Percentiles rank a stretch among this genome's conserved stretches.
Conservation (phyloP, 495 filamentous ascomycete species). For the Trichoderma parareesei region DNA sequence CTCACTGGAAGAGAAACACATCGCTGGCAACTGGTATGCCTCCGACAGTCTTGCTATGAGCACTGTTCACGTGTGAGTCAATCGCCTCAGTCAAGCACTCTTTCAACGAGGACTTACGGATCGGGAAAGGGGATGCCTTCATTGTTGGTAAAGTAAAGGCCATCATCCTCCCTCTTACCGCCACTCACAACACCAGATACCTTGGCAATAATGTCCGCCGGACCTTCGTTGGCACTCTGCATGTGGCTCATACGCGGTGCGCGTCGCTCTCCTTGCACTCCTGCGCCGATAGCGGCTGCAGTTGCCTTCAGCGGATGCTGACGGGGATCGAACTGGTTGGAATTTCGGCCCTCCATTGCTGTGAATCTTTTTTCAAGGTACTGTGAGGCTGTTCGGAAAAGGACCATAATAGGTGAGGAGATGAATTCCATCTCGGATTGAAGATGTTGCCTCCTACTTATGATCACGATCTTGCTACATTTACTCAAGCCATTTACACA, state of each 20-base stretch:
- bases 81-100: too few species aligned
- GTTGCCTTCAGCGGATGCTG: constrained; percentile 24
- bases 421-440: too few species aligned
- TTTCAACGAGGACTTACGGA: too few species aligned
- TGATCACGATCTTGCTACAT: too few species aligned
- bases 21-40: constrained; percentile 51
- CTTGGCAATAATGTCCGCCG: constrained; percentile 47
- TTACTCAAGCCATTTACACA: too few species aligned
- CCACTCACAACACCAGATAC: constrained; percentile 38
- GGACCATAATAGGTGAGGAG: too few species aligned
- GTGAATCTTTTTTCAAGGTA: too few species aligned
- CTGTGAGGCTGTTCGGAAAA: too few species aligned
- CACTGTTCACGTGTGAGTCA: constrained; percentile 12
- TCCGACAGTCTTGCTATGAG: constrained; percentile 51
- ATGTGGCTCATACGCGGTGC: constrained; percentile 24
- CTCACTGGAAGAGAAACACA: constrained; percentile 40
- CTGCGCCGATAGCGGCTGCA: constrained; percentile 21
- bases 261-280: constrained; percentile 20
- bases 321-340: constrained; percentile 22
- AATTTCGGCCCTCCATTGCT: constrained; percentile 13
- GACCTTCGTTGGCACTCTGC: constrained; percentile 46
- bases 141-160: constrained; percentile 51
- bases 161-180: constrained; percentile 43
- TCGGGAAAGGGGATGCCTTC: constrained; percentile 52
- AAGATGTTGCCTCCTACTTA: too few species aligned